These are phyloP conservation scores for Antitrichia curtipendula DNA, from an alignment of 225 moss, liverwort and hornwort species.

Conservation along the genomic window DNA sequence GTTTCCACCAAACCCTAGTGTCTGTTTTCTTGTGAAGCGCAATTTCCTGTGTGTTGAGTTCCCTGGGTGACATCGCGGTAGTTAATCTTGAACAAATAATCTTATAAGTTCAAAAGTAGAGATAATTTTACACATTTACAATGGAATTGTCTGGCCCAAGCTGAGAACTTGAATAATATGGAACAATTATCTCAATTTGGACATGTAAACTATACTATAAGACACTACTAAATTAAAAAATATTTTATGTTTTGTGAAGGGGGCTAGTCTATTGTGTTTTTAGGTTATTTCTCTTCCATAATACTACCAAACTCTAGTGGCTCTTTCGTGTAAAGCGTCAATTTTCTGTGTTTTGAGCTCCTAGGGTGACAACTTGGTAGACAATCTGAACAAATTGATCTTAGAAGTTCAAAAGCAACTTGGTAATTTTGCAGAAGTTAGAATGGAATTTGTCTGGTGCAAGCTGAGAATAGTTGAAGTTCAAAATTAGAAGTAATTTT, in stretches of 20 bases:
- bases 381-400: not conserved
- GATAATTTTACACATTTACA: not conserved
- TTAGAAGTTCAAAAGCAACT: not conserved
- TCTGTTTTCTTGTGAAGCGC: not conserved
- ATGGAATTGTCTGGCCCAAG: not conserved
- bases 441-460: not conserved
- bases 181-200: not conserved
- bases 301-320: not conserved
- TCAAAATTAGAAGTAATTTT: too few species aligned
- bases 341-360: not conserved
- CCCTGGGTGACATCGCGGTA: too few species aligned
- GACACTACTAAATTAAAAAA: not conserved
- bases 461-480: not conserved
- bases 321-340: not conserved
- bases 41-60: not conserved
- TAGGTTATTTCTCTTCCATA: not conserved
- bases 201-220: not conserved
- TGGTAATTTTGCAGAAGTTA: not conserved
- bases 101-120: not conserved
- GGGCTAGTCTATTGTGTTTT: conserved; percentile 5
- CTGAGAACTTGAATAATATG: not conserved
- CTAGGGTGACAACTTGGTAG: not conserved
- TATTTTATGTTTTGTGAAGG: not conserved
- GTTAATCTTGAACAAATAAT: not conserved
- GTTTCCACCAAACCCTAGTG: not conserved